Evolutionary conservation across 192 early-diverging fungal species (phyloP), one percentile per base, ranked within the genome.

Genomic region (Coemansia sp.): DNA sequence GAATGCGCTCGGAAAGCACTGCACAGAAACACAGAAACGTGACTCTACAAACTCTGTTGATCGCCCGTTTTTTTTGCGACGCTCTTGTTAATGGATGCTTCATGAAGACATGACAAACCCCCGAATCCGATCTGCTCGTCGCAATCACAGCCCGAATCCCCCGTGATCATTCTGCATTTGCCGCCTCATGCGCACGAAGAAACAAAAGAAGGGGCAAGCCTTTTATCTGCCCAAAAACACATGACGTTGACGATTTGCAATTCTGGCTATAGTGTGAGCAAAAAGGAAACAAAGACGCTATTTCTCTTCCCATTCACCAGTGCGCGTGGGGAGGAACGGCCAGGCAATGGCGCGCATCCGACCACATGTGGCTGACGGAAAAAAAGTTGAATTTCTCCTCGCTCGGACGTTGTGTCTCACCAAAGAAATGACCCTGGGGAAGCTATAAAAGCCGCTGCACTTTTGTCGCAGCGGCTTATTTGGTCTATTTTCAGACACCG

Each of bases 361-460:
- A 38, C 35, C 9, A 43, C 19, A 23, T 8, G 42, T 44, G 42
- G 23, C 23, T 26, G 23, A 44, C 21, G 15, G 15, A 3, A 38
- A 38, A 38, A 12, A 38, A 38, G 35, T 38, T 38, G 5, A n/a
- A 15, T n/a, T n/a, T n/a, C n/a, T n/a, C n/a, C n/a, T n/a, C n/a
- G n/a, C n/a, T n/a, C n/a, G n/a, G n/a, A n/a, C n/a, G n/a, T n/a
- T n/a, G n/a, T n/a, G n/a, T n/a, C n/a, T n/a, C n/a, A n/a, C n/a
- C n/a, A n/a, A n/a, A n/a, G n/a, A n/a, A n/a, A n/a, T n/a, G n/a
- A n/a, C n/a, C n/a, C n/a, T n/a, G n/a, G 15, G 5, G n/a, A 44
- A 26, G 19, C 23, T 44, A 44, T 44, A 44, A 44, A 44, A 44
- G 23, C 42, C 42, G 42, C 42, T 44, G 42, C 23, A 9, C 21